A percentile compares a stretch with the other conserved stretches of the same genome.
phyloP scores from a whole-genome alignment of 2,329 filamentous ascomycete species.

The Phialophora macrospora region DNA sequence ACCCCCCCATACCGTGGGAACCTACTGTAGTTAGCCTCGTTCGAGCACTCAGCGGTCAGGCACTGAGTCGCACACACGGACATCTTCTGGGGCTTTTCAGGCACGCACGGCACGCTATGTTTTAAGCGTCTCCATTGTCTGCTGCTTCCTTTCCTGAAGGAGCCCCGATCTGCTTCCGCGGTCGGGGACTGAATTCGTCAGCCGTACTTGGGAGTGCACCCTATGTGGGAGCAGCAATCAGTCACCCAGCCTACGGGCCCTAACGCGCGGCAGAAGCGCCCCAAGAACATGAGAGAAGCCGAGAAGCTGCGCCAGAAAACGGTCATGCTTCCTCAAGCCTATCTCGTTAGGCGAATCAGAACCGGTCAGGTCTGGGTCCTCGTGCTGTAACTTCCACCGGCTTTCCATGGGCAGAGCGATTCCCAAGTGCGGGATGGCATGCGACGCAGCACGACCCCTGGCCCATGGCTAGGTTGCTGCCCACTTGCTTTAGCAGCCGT shows the following conservation, averaged over 20 bases:
- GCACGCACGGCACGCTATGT: background rate
- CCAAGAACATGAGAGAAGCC: background rate
- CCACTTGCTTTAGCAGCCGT: conserved; percentile 13
- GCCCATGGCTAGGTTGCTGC: conserved; percentile 14
- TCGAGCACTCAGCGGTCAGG: conserved; percentile 3
- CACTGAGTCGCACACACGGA: background rate
- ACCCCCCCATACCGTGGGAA: background rate
- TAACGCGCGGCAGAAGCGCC: conserved; percentile 7
- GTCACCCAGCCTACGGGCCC: background rate
- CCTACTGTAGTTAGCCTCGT: background rate
- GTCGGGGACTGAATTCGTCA: background rate
- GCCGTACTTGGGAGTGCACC: background rate
- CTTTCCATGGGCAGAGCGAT: conserved; percentile 5
- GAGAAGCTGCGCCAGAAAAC: background rate
- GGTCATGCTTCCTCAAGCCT: conserved; percentile 10
- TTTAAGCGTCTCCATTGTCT: background rate
- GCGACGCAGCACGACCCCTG: background rate
- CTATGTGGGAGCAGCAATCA: background rate
- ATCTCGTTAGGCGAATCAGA: conserved; percentile 4
- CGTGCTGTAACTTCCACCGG: conserved; percentile 18
- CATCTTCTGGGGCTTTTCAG: background rate
- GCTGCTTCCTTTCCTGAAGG: conserved; percentile 8
- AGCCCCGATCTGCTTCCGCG: conserved; percentile 5
- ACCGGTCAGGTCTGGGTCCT: background rate
- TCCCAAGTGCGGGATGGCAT: conserved; percentile 10